These are phyloP conservation scores for Nicotiana sylvestris DNA, from an alignment of 257 asterid genomes.

Conservation along the genomic window DNA sequence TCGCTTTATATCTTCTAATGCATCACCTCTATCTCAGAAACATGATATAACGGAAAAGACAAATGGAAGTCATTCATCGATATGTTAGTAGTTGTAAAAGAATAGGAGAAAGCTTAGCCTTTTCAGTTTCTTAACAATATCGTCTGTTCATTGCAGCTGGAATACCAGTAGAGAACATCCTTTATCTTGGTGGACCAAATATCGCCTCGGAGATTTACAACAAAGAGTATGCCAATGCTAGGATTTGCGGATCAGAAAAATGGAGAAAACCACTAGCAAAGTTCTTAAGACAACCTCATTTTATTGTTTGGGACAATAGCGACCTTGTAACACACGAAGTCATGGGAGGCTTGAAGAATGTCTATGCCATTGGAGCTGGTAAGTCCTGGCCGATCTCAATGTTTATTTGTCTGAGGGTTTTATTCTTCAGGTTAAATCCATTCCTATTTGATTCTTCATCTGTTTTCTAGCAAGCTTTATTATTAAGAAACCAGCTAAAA, in stretches of 20 bases:
- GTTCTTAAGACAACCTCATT: constrained; percentile 79
- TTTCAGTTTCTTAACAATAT: constrained; percentile 11
- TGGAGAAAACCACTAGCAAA: constrained; percentile 75
- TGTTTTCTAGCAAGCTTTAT: not conserved
- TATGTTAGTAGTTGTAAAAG: not conserved
- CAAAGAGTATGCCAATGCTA: constrained; percentile 88
- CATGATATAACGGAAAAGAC: too few species aligned
- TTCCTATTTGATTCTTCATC: not conserved
- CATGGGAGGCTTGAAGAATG: constrained; percentile 93
- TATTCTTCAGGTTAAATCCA: not conserved
- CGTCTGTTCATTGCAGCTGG: constrained; percentile 47
- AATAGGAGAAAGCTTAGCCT: not conserved
- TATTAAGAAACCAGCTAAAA: not conserved
- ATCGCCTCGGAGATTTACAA: constrained; percentile 90
- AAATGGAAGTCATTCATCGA: not conserved
- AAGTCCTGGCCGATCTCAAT: constrained; percentile 11
- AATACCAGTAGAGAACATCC: constrained; percentile 65
- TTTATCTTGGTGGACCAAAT: constrained; percentile 88
- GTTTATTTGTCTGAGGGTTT: not conserved
- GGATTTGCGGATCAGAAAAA: constrained; percentile 78
- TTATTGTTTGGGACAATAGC: constrained; percentile 85
- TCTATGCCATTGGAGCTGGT: constrained; percentile 95
- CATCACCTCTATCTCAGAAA: not conserved
- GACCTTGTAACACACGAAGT: constrained; percentile 90
- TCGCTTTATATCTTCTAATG: not conserved